Percentiles rank a stretch among this genome's conserved stretches.
Conservation (phyloP, 768 basidiomycete genomes). For the Rhizopogon sp. region DNA sequence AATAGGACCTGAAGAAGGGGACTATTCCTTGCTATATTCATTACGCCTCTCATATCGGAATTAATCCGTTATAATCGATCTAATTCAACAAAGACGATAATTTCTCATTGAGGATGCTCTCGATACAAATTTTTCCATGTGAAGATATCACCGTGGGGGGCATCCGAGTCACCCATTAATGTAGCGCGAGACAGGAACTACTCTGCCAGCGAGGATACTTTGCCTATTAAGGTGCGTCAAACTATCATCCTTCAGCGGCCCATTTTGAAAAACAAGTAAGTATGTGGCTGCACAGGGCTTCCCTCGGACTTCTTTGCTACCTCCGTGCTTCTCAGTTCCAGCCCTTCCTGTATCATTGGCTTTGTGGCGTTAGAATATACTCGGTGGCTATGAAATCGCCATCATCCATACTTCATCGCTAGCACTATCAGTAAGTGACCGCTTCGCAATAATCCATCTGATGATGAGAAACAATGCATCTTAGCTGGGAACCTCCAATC, state of each 20-base stretch:
- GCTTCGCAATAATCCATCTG: too few relatives aligned
- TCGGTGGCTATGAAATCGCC: constrained; percentile 17
- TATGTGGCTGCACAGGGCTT: constrained; percentile 23
- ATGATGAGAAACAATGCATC: not conserved
- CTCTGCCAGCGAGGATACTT: not conserved
- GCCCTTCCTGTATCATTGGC: constrained; percentile 13
- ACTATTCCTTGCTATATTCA: not conserved
- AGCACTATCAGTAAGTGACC: too few relatives aligned
- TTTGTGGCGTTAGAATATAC: constrained; percentile 25
- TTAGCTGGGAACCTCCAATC: not conserved
- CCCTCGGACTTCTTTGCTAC: constrained; percentile 30
- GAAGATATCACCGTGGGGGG: not conserved
- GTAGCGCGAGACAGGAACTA: not conserved
- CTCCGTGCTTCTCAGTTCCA: constrained; percentile 27
- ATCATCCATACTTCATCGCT: constrained; percentile 4
- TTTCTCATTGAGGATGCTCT: not conserved
- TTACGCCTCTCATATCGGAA: not conserved
- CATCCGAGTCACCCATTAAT: not conserved
- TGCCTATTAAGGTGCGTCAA: not conserved
- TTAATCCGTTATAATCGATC: not conserved
- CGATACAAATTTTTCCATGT: not conserved
- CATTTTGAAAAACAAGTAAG: constrained; percentile 5
- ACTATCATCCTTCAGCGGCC: not conserved
- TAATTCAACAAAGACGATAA: not conserved
- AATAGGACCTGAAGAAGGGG: not conserved